Conservation (phyloP, 306 rosid species). For the Styphnolobium japonicum region DNA sequence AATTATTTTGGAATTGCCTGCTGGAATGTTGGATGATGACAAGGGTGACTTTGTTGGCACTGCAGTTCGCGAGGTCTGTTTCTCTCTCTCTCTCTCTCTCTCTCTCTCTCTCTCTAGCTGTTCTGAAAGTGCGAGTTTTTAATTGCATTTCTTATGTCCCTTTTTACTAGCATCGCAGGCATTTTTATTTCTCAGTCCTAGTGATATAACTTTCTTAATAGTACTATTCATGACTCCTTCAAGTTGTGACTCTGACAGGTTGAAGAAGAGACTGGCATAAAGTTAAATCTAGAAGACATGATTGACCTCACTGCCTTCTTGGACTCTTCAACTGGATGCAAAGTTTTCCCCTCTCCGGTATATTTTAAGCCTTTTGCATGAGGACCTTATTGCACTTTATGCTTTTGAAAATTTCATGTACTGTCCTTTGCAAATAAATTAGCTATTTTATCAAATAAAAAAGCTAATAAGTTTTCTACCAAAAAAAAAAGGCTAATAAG, state of each 20-base stretch:
- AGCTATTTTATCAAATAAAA: not conserved
- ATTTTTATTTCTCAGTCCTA: not conserved
- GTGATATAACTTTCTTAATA: not conserved
- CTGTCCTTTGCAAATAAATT: not conserved
- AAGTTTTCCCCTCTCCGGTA: constrained; percentile 81
- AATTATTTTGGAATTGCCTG: constrained; percentile 84
- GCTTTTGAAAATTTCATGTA: not conserved
- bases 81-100: constrained; percentile 7
- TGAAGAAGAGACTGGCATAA: constrained; percentile 87
- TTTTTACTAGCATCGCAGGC: constrained; percentile 4
- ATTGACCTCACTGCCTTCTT: constrained; percentile 81
- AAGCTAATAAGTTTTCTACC: not conserved
- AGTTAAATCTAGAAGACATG: constrained; percentile 67
- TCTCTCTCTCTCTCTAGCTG: constrained; percentile 4
- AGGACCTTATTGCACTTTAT: not conserved
- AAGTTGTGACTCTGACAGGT: constrained; percentile 50
- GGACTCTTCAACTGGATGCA: constrained; percentile 69
- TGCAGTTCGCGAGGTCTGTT: constrained; percentile 85
- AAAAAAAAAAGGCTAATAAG: not conserved
- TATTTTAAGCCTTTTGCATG: constrained; percentile 14
- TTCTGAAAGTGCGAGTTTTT: not conserved
- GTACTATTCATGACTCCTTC: not conserved
- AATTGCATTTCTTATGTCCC: not conserved
- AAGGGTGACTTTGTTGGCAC: constrained; percentile 83
- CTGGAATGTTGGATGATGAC: constrained; percentile 91